Conservation (phyloP, 2,329 filamentous ascomycete genomes). For the Aureobasidium sp. region DNA sequence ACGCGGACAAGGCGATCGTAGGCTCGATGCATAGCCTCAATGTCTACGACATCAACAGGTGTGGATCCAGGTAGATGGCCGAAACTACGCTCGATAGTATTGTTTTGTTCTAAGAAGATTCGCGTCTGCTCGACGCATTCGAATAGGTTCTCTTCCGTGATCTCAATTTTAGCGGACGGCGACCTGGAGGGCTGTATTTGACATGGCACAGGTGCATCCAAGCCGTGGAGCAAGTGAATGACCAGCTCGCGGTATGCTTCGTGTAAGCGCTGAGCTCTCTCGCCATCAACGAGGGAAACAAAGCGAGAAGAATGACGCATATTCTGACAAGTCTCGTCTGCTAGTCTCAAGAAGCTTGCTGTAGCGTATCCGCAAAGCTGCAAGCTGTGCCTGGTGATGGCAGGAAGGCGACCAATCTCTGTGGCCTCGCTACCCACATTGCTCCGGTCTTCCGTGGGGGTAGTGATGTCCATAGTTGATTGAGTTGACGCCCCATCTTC, state of each 20-base stretch:
- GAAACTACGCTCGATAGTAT: neutral
- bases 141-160: no score
- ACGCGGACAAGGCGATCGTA: neutral
- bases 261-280: neutral
- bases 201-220: neutral
- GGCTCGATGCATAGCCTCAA: neutral
- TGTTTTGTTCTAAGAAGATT: neutral
- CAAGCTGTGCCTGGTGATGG: neutral
- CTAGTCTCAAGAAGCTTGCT: neutral
- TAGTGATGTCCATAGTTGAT: neutral
- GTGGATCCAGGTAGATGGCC: neutral
- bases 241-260: neutral
- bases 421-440: neutral
- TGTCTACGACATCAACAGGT: neutral
- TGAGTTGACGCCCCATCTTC: neutral
- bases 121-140: neutral
- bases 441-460: neutral
- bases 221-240: neutral
- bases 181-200: no score
- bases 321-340: neutral
- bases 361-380: neutral
- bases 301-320: no score
- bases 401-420: neutral
- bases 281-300: neutral
- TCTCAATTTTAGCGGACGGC: no score